A percentile compares a stretch with the other conserved stretches of the same genome.
Evolutionary conservation across 495 filamentous ascomycete genomes (phyloP).

Genomic region (Tuber magnatum): DNA sequence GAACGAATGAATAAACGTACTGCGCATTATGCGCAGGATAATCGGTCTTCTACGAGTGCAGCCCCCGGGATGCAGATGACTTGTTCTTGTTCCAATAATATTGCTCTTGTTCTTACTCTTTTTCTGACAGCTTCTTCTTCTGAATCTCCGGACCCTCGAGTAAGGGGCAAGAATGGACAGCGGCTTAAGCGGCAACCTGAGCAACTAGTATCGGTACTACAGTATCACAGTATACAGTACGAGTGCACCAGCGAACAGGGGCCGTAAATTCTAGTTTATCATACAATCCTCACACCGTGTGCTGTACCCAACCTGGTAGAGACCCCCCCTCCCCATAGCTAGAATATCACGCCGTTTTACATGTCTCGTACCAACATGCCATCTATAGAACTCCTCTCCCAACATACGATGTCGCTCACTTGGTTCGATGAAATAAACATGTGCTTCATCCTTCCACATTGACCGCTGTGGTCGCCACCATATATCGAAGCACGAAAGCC

Average conservation of each 20-base stretch:
- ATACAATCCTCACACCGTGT: not conserved
- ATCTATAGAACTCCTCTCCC: not conserved
- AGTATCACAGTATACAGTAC: constrained; percentile 8
- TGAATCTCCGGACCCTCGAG: not conserved
- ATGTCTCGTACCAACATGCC: not conserved
- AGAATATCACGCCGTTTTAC: not conserved
- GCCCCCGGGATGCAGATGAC: constrained; percentile 15
- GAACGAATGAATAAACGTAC: constrained; percentile 32
- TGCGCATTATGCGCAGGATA: constrained; percentile 28
- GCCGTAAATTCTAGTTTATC: not conserved
- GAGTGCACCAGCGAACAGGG: not conserved
- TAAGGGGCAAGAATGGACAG: constrained; percentile 4
- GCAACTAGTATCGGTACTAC: constrained; percentile 21
- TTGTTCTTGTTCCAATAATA: constrained; percentile 25
- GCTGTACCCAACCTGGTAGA: not conserved
- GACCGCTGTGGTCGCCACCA: constrained; percentile 14
- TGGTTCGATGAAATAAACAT: not conserved
- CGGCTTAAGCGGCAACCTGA: constrained; percentile 32
- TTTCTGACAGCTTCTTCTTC: not conserved
- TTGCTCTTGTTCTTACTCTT: not conserved
- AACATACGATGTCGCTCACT: not conserved
- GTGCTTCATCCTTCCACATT: constrained; percentile 12
- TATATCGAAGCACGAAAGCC: constrained; percentile 23
- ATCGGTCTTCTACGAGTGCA: constrained; percentile 1
- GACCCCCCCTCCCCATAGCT: not conserved